Conservation (phyloP, 176 grass and related monocot species). For the Rhynchospora pubera region DNA sequence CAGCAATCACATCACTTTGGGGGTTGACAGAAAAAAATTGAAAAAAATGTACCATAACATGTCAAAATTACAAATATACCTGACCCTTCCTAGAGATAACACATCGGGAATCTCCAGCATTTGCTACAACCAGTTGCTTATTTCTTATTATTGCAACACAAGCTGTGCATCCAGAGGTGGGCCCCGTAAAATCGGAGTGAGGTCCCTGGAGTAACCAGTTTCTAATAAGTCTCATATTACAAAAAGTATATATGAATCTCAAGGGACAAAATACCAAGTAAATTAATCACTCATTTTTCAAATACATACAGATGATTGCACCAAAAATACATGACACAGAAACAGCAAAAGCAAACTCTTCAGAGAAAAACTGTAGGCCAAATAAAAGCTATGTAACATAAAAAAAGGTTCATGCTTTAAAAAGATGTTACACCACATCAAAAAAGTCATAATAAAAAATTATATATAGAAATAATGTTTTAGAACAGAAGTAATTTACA, state of each 20-base stretch:
- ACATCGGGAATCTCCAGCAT: conserved; percentile 97
- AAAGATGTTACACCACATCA: background rate
- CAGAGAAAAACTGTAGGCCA: background rate
- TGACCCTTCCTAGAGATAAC: conserved; percentile 87
- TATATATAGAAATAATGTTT: background rate
- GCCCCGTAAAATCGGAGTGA: conserved; percentile 80
- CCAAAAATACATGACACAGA: background rate
- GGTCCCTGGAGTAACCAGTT: conserved; percentile 47
- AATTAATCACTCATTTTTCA: background rate
- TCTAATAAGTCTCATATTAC: background rate
- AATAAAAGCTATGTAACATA: background rate
- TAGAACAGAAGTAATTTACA: no score
- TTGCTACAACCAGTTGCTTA: conserved; percentile 77
- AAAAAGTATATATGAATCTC: background rate
- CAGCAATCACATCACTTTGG: background rate
- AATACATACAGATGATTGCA: background rate
- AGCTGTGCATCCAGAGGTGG: conserved; percentile 79
- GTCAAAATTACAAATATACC: conserved; percentile 27
- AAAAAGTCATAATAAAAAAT: background rate
- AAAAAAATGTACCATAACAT: background rate
- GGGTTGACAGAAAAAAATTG: background rate
- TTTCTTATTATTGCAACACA: conserved; percentile 86
- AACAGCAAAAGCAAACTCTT: background rate
- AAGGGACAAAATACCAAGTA: background rate
- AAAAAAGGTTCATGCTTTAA: background rate